Evolutionary conservation across 176 grass and related monocot species (phyloP).

Genomic region (Triticum dicoccoides): DNA sequence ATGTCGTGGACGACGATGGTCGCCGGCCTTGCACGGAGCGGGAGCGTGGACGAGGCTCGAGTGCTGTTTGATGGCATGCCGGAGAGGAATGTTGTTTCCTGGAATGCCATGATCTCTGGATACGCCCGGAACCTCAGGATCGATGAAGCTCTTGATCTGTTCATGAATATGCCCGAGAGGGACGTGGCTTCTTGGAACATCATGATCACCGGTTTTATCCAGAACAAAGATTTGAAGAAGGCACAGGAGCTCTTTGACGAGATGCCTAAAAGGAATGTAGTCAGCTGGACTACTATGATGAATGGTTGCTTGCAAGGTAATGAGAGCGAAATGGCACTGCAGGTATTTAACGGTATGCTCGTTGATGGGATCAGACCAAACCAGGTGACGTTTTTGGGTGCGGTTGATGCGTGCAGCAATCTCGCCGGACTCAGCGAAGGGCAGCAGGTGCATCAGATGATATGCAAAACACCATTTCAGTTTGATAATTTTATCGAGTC

Average conservation of each 20-base stretch:
- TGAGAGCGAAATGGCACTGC: constrained; percentile 53
- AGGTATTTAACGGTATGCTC: constrained; percentile 57
- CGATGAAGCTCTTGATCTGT: constrained; percentile 38
- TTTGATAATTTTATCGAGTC: constrained; percentile 60
- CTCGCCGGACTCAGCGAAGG: constrained; percentile 61
- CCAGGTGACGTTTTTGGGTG: constrained; percentile 66
- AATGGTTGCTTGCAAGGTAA: constrained; percentile 56
- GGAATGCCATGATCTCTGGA: constrained; percentile 61
- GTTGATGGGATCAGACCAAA: constrained; percentile 55
- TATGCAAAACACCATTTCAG: constrained; percentile 67
- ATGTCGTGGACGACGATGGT: constrained; percentile 59
- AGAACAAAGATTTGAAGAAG: constrained; percentile 46
- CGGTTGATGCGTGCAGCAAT: constrained; percentile 59
- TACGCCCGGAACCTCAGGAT: constrained; percentile 40
- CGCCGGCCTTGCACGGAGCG: constrained; percentile 32
- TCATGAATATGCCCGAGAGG: constrained; percentile 35
- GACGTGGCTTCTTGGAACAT: constrained; percentile 51
- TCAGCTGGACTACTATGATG: constrained; percentile 80
- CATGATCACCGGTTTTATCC: constrained; percentile 54
- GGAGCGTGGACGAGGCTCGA: constrained; percentile 40
- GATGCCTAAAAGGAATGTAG: constrained; percentile 51
- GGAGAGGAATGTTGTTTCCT: constrained; percentile 43
- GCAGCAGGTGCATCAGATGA: constrained; percentile 71
- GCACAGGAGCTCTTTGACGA: constrained; percentile 41
- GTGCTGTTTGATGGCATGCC: constrained; percentile 45